Evolutionary conservation across 2,329 filamentous ascomycete species (phyloP).

Genomic region (Cladosporium sp.): DNA sequence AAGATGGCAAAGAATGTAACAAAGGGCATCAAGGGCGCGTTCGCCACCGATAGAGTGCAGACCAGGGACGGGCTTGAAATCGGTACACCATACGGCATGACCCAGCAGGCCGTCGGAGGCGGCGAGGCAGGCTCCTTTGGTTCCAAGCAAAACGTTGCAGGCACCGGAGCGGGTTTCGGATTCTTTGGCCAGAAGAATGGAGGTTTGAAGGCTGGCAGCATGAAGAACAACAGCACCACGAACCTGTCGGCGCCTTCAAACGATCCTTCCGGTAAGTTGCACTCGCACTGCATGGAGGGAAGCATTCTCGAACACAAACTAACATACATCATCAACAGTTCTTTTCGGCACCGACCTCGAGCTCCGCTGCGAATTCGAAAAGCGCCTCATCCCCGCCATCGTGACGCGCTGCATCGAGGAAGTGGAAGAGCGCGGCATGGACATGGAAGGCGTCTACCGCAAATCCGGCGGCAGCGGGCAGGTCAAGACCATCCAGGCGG

Average conservation of each 20-base stretch:
- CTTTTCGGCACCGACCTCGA: constrained; percentile 89
- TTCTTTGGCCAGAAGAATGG: constrained; percentile 36
- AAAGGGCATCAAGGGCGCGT: constrained; percentile 90
- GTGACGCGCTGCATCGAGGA: constrained; percentile 94
- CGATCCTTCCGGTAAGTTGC: constrained; percentile 29
- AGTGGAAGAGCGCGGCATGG: constrained; percentile 93
- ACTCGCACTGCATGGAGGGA: too few species aligned
- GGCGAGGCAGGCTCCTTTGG: constrained; percentile 27
- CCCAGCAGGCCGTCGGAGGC: constrained; percentile 27
- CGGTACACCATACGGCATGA: constrained; percentile 31
- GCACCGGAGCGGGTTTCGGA: constrained; percentile 24
- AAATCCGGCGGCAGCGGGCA: constrained; percentile 93
- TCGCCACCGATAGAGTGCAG: constrained; percentile 42
- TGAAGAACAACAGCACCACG: constrained; percentile 42
- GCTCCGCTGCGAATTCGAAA: constrained; percentile 82
- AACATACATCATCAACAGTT: constrained; percentile 35
- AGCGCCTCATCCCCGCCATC: constrained; percentile 81
- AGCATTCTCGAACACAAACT: constrained; percentile 14
- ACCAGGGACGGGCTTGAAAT: constrained; percentile 26
- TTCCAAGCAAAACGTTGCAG: constrained; percentile 18
- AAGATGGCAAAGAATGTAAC: constrained; percentile 90
- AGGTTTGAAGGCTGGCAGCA: constrained; percentile 25
- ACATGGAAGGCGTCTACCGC: constrained; percentile 94
- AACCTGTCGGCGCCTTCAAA: constrained; percentile 34
- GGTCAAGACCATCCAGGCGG: constrained; percentile 83